Base-by-base conservation (phyloP, 2,329 filamentous ascomycete species). In the Aureobasidium melanogenum region DNA sequence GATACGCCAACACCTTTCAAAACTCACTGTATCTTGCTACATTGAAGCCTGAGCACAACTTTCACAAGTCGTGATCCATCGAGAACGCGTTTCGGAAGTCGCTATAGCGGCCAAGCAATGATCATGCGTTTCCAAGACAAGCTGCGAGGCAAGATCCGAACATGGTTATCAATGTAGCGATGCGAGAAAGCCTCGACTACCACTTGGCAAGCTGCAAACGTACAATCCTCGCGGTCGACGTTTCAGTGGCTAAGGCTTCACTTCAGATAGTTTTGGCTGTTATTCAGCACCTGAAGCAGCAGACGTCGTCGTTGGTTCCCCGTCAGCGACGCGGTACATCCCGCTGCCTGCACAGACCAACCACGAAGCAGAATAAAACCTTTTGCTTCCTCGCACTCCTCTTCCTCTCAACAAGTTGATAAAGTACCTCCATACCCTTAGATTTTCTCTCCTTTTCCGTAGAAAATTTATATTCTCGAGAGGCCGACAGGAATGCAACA, bases 341-440 rank as follows among this genome's bases (percentile, higher is more conserved):
- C 52, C 52, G 52, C 5, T 22, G 2, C 12, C 7, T 17, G 55
- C 55, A 47, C 41, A 39, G 43, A 34, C 26, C 38, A 34, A 2
- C 55, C 14, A 8, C 36, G 8, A 12, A 14, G 15, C 28, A 59
- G 5, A 24, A 59, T 17, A 59, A 38, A 59, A 28, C 19, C 15
- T 10, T 48, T 48, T 43, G 0, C 17, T 28, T 1, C 14, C 50
- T 54, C 36, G 50, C 15, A 17, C 36, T 41, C 50, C 17, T 41
- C 36, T 41, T 54, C 0, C 12, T 26, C 32, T 22, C 2, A 15
- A 14, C 36, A 54, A 54, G 50, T 54, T 54, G 50, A 54, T 39
- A 15, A n/a, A n/a, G n/a, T n/a, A 6, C 17, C 36, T 17, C 22
- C 30, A 62, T 58, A 62, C 60, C 60, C 60, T 58, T 58, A 43